Base-by-base conservation (phyloP, 1,284 basidiomycete species). In the Cryptococcus wingfieldii region DNA sequence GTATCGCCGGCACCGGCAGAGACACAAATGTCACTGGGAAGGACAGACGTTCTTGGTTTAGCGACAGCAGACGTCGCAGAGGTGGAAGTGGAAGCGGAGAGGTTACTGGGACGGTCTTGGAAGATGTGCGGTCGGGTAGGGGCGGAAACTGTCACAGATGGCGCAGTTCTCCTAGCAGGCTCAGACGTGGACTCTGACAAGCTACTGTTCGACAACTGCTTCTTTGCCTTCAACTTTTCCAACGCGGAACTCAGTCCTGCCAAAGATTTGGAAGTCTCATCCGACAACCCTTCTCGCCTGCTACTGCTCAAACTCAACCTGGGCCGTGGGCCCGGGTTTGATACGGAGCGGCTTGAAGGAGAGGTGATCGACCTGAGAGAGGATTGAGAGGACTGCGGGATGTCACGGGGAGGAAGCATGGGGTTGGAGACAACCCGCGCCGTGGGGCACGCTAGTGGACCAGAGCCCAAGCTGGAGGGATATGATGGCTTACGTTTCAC, bases 391-490 rank as follows among this genome's bases (percentile, higher is more conserved):
- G 18, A n/a, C 9, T n/a, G n/a, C 23, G 34, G 31, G 43, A 16
- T 27, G 53, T 27, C n/a, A 42, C 31, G 47, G 37, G 53, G 48
- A 51, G 57, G 59, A 18, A 61, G 54, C 14, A 71, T 41, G 0
- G 74, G 72, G 48, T 69, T 71, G 27, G 74, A 75, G 8, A 76
- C 70, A 48, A 73, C 64, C 1, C 74, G 51, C 7, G 58, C 48
- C 1, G 64, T 66, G 0, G 68, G 72, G 25, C 65, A 67, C 6
- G 59, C 56, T 3, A 67, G 61, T 0, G 69, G 71, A 5, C 71
- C 72, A 4, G 64, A 68, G 14, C 72, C 70, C 1, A 76, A 62
- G 0, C 64, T 66, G 4, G 73, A 67, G 0, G 74, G 74, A 47
- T 75, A 76, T 1, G 72, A 71, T 1, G 71, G 67, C 61, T 68